phyloP scores from a whole-genome alignment of 345 rosid species.

The Citropsis articulata region DNA sequence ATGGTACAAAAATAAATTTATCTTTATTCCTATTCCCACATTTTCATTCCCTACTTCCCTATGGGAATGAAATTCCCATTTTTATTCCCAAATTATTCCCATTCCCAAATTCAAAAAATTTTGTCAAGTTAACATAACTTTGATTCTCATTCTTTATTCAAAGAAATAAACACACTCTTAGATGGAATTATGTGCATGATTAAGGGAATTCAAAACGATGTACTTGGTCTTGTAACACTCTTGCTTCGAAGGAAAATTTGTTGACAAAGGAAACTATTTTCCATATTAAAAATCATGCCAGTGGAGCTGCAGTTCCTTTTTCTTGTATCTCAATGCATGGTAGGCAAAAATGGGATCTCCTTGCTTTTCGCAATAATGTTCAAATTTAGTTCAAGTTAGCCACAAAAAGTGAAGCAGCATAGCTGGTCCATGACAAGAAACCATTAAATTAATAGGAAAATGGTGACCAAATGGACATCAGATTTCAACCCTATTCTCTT shows the following conservation, averaged over 20 bases:
- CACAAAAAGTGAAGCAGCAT: neutral
- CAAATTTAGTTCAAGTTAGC: neutral
- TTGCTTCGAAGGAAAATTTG: neutral
- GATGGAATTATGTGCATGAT: neutral
- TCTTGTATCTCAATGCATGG: neutral
- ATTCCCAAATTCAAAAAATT: too few species aligned
- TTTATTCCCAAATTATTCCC: too few species aligned
- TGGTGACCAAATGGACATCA: neutral
- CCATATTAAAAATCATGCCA: neutral
- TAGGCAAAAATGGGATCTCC: neutral
- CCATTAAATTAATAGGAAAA: slow-evolving; percentile 22
- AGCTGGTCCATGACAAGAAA: slow-evolving; percentile 11
- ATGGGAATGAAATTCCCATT: too few species aligned
- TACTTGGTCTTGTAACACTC: neutral
- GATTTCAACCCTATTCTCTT: neutral
- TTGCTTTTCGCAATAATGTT: slow-evolving; percentile 3
- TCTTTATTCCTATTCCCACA: too few species aligned
- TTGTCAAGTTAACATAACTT: too few species aligned
- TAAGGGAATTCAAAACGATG: neutral
- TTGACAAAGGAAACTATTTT: neutral
- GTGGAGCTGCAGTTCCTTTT: neutral
- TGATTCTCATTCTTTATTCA: too few species aligned
- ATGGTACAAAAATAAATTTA: too few species aligned
- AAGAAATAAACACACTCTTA: too few species aligned
- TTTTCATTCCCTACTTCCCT: too few species aligned